Evolutionary conservation across 1,284 basidiomycete species (phyloP), one percentile per base, ranked within the genome.

Genomic region (Austroboletus niveus): DNA sequence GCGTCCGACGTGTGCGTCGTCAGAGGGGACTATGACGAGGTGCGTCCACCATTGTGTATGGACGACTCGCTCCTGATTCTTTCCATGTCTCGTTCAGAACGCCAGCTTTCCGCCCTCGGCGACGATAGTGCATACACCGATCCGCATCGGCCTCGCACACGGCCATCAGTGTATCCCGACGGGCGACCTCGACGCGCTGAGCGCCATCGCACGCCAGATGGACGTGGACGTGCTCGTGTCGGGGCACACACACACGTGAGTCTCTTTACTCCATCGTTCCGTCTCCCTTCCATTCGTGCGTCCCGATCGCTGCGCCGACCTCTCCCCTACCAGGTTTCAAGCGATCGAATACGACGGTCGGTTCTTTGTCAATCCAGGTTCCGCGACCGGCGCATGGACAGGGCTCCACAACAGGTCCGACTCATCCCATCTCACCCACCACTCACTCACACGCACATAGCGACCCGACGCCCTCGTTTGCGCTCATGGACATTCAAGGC

Each of bases 321-420:
- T 11, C 30, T 31, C 12, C 8, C 22, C 17, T 3, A 7, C 20
- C 10, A 94, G 92, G 29, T 98, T 99, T 71, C 93, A 98, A 70
- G 93, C 94, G 5, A 87, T 94, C 56, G 94, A 96, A 67, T 86
- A 89, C 61, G 93, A 94, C 57, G 84, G 86, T 41, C 82, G 88
- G 52, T 99, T 98, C 79, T 98, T 98, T 66, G 84, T 98, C 46
- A 98, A 98, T 69, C 96, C 96, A 0, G 96, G 96, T 2, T 94
- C 90, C 14, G 95, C 94, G 1, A 96, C 93, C 1, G 95, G 95
- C 39, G 94, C 96, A 14, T 98, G 94, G 94, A 83, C 85, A 44
- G 89, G 92, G 0, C 69, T 82, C 7, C 82, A 80, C 59, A 86
- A 81, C 54, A 84, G 81, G 90, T 87, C 57, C 56, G 73, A 24